Evolutionary conservation across 192 early-diverging fungal genomes (phyloP).

Genomic region (Dissophora globulifera): DNA sequence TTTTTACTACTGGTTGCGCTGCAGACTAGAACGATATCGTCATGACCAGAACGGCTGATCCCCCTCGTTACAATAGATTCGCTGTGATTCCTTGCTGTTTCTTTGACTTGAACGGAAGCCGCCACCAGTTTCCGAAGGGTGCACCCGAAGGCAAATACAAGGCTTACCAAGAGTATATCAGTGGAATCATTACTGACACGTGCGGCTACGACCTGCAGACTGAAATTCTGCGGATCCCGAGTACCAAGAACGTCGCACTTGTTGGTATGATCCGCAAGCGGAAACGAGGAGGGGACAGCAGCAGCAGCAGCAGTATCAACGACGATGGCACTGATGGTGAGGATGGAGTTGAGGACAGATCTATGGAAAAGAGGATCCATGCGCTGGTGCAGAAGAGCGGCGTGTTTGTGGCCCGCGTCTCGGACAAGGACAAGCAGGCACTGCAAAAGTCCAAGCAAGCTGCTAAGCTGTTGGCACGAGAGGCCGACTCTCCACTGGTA

Average conservation of each 20-base stretch:
- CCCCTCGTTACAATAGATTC: too few relatives aligned
- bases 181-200: constrained; percentile 55
- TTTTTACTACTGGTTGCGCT: too few relatives aligned
- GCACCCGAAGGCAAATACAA: constrained; percentile 73
- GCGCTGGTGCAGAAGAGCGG: constrained; percentile 25
- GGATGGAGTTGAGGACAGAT: constrained; percentile 8
- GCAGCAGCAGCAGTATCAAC: background rate
- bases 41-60: too few relatives aligned
- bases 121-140: constrained; percentile 59
- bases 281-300: background rate
- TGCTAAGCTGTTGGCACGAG: constrained; percentile 9
- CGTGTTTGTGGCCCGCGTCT: constrained; percentile 59
- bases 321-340: background rate
- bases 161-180: constrained; percentile 72
- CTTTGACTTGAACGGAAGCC: constrained; percentile 74
- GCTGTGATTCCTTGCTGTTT: constrained; percentile 88
- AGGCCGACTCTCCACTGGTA: background rate
- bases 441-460: constrained; percentile 50
- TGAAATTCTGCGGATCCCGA: constrained; percentile 80
- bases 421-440: constrained; percentile 63
- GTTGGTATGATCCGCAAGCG: constrained; percentile 63
- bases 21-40: background rate
- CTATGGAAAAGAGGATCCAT: too few relatives aligned
- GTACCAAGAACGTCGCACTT: constrained; percentile 82
- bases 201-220: constrained; percentile 71